Base-by-base conservation (phyloP, 495 filamentous ascomycete species). In the Platismatia glauca region DNA sequence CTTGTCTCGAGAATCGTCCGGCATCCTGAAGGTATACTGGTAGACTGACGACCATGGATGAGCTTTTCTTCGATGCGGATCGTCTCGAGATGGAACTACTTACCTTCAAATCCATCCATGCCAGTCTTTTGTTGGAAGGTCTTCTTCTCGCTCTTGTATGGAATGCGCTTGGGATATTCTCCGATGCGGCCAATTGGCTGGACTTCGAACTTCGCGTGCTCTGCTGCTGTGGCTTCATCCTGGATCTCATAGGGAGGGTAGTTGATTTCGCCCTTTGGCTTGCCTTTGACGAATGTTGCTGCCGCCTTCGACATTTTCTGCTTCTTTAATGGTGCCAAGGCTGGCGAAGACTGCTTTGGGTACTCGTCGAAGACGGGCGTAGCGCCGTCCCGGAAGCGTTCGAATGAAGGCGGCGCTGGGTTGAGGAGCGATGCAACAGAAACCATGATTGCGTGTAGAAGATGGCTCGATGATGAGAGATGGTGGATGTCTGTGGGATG, bases 61-160 rank as follows among this genome's bases (percentile, higher is more conserved):
- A 52, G 50, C n/a, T 56, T 55, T 24, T 37, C 33, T 48, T 24
- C 60, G 1, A 20, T 29, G 46, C 31, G 34, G 27, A n/a, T 22
- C n/a, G 31, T 9, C 18, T 41, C 29, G 16, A 0, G 20, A 27
- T 18, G 15, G 11, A 7, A 13, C 55, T 35, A 64, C 72, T 69
- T 81, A 95, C 94, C 89, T 79, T 97, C 87, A 69, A 98, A 91
- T 59, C 84, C 86, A 66, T 92, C 89, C 61, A 91, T 80, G 8
- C 90, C 90, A 13, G 93, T 97, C 74, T 85, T 91, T 68, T 86
- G 82, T 58, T 84, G 81, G 65, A 98, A 94, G 24, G 81, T 76
- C 75, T 93, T 95, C 79, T 97, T 98, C 63, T 89, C 87, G 68
- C 92, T 96, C 58, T 87, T 89, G 73, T 97, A 98, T 0, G 94